A percentile compares a stretch with the other conserved stretches of the same genome.
phyloP scores from a whole-genome alignment of 805 yeast species.

The Wickerhamiella siamensis region DNA sequence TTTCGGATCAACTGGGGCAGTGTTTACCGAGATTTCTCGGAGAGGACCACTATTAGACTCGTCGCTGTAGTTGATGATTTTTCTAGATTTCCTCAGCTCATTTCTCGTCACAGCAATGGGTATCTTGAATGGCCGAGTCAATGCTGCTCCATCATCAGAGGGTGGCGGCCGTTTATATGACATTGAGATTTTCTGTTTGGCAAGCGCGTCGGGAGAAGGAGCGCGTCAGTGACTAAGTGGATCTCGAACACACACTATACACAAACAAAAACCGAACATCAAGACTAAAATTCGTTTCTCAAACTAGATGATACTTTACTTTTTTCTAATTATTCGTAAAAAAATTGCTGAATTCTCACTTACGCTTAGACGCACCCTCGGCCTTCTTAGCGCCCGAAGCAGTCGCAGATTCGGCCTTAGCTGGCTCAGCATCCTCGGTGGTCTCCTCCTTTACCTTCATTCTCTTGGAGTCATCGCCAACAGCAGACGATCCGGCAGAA shows the following conservation, averaged over 20 bases:
- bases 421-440: not conserved
- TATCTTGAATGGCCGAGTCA: conserved; percentile 6
- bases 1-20: not conserved
- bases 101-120: conserved; percentile 3
- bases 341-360: no score
- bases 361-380: no score
- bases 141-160: conserved; percentile 2
- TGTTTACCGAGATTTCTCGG: not conserved
- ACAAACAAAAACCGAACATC: no score
- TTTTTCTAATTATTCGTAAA: no score
- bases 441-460: not conserved
- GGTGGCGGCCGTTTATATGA: conserved; percentile 6
- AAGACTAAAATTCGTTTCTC: no score
- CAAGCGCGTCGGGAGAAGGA: no score
- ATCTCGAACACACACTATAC: no score
- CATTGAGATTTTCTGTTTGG: no score
- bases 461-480: conserved; percentile 4
- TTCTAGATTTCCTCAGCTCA: conserved; percentile 4
- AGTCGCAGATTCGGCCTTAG: not conserved
- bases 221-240: no score
- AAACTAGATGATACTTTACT: no score
- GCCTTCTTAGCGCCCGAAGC: not conserved
- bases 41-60: not conserved
- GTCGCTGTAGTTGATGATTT: conserved; percentile 5
- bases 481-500: no score